These are phyloP conservation scores for Suillus spraguei DNA, from an alignment of 768 basidiomycete genomes.

Conservation along the genomic window DNA sequence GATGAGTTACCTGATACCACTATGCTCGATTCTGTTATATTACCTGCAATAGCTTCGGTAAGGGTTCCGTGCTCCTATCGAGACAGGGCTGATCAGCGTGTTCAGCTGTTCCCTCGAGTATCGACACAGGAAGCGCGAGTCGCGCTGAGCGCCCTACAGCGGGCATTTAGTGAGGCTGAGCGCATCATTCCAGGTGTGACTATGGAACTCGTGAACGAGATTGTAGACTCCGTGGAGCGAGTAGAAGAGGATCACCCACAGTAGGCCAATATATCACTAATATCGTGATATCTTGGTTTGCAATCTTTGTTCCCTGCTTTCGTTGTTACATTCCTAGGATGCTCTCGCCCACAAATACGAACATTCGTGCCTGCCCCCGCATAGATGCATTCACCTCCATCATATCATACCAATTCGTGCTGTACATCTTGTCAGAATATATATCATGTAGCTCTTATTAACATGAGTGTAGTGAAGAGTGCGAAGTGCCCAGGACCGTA, in stretches of 20 bases:
- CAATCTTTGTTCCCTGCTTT: slow-evolving; percentile 18
- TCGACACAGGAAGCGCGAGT: slow-evolving; percentile 90
- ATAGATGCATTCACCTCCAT: slow-evolving; percentile 13
- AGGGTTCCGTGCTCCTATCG: slow-evolving; percentile 25
- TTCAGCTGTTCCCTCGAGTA: slow-evolving; percentile 61
- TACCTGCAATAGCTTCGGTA: slow-evolving; percentile 96
- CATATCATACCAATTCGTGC: not conserved
- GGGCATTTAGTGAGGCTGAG: slow-evolving; percentile 95
- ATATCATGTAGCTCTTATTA: slow-evolving; percentile 27
- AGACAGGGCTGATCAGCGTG: not conserved
- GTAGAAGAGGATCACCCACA: slow-evolving; percentile 58
- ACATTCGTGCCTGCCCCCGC: slow-evolving; percentile 9
- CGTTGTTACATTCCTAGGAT: slow-evolving; percentile 12
- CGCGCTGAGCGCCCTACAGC: slow-evolving; percentile 87
- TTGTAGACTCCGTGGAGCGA: slow-evolving; percentile 90
- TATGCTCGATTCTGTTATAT: slow-evolving; percentile 95
- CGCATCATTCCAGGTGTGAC: slow-evolving; percentile 94
- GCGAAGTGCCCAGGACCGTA: not conserved
- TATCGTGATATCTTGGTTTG: slow-evolving; percentile 6
- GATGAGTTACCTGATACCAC: slow-evolving; percentile 70
- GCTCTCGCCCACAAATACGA: slow-evolving; percentile 10
- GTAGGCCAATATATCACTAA: slow-evolving; percentile 36
- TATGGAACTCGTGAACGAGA: slow-evolving; percentile 63
- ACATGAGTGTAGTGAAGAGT: slow-evolving; percentile 13
- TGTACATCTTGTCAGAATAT: slow-evolving; percentile 12